Evolutionary conservation across 441 rosid genomes (phyloP), one percentile per base, ranked within the genome.

Genomic region (Adansonia grandidieri): DNA sequence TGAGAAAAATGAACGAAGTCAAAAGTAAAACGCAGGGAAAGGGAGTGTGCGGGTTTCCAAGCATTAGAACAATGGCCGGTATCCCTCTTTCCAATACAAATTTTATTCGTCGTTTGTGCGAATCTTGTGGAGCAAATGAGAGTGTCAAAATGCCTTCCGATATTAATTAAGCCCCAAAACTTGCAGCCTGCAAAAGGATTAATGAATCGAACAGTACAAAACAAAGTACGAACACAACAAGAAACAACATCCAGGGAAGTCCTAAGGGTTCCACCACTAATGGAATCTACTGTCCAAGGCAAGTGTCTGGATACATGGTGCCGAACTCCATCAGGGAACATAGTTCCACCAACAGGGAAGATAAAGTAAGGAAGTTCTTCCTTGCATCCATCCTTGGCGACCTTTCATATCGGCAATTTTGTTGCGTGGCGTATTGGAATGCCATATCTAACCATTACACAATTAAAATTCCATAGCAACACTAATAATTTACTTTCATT

Each of bases 321-420:
- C 88, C 3, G 97, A 32, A 32, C 97, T 70, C 99, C 99, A n/a
- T 92, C 96, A 6, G 99, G 96, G 53, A 94, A 96, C 99, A 96
- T 94, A 0, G 99, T 94, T 73, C 97, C 98, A 9, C 98, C 99
- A 44, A 97, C 98, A 10, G 99, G 99, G 67, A 96, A 96, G 70
- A 85, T 78, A 75, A 96, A 93, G 82, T 91, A 81, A 24, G 88
- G 93, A 1, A 96, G 97, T 57, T 90, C 94, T 83, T 85, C 86
- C 85, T 93, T 94, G 37, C 98, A 94, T 94, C 99, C 99, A 96
- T 79, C 98, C 98, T 79, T 94, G 99, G 73, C 94, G 98, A 11
- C 99, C 98, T 82, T 96, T 96, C 90, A 98, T 87, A 79, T 91
- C 93, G 1, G 99, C 99, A 81, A 96, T 90, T 78, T 96, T 94